Conservation (phyloP, 192 early-diverging fungal genomes). For the Coemansia sp. region DNA sequence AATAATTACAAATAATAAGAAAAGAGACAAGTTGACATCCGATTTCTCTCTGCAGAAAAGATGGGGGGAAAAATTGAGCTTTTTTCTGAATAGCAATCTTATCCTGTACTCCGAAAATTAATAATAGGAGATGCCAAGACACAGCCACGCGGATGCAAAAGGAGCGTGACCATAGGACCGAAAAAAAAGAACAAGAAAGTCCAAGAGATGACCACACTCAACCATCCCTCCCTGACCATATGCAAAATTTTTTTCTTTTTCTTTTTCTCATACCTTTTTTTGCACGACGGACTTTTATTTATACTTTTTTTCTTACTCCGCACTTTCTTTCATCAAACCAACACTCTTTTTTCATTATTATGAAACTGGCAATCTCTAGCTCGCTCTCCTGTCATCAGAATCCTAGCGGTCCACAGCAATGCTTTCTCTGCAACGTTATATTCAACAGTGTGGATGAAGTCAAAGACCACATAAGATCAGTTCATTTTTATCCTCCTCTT, state of each 20-base stretch:
- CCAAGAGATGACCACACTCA: neutral
- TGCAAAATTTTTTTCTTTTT: no score
- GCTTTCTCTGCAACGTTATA: conserved; percentile 34
- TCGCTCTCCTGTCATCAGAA: neutral
- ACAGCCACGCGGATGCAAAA: conserved; percentile 6
- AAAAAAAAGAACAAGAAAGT: conserved; percentile 1
- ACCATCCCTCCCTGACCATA: no score
- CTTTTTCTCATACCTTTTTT: no score
- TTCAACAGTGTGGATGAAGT: conserved; percentile 39
- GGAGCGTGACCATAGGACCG: neutral
- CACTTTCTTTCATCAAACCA: neutral
- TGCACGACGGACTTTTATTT: no score
- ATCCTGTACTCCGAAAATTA: neutral
- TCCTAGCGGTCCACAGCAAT: conserved; percentile 24
- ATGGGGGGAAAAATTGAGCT: neutral
- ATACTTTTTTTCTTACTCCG: neutral
- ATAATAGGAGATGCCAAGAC: conserved; percentile 4
- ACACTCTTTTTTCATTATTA: neutral
- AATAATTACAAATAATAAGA: no score
- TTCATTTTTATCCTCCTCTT: conserved; percentile 44
- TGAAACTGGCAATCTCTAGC: neutral
- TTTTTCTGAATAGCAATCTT: neutral
- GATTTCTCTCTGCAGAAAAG: neutral
- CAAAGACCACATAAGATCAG: conserved; percentile 34
- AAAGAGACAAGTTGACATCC: no score